Base-by-base conservation (phyloP, 2,329 filamentous ascomycete species). In the Geoglossum cookeanum region DNA sequence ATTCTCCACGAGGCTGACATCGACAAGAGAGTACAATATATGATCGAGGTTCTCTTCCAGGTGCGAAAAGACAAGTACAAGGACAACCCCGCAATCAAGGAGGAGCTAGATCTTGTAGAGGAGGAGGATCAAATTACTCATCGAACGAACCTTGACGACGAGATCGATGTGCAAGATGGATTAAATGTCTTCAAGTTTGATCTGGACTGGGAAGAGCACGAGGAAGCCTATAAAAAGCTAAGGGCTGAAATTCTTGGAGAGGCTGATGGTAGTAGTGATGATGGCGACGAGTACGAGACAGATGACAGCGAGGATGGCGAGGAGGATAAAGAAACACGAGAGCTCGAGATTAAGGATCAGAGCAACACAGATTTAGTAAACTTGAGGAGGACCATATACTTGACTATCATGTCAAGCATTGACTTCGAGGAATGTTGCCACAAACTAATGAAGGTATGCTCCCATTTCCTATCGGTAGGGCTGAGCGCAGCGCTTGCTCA, bases 61-160 rank as follows among this genome's bases (percentile, higher is more conserved):
- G 85, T 96, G 58, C 81, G 92, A 61, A 95, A 96, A 71, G 91
- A 97, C 71, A 85, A 85, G 65, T 98, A 94, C 75, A 95, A 95
- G 73, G 89, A 97, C 65, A 89, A 97, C 65, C 88, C 84, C 17
- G 84, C 89, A 0, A 75, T 97, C 64, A 90, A 83, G 68, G 90
- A 96, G 67, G 92, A 98, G 68, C 74, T 98, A 58, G 92, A 98
- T 70, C 70, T 98, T 51, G 87, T 98, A 7, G 91, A 97, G 70
- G 92, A 98, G 70, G 91, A 97, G 69, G 92, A 98, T 66, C 92
- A 97, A 68, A 94, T 97, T 64, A 97, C 92, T 0, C 92, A 98
- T 71, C 79, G 81, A 58, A 76, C 88, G 54, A 83, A 85, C 54
- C 71, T 98, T 33, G 87, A 95, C 62, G 89, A 89, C 61, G 82